Evolutionary conservation across 2,329 filamentous ascomycete genomes (phyloP).

Genomic region (Rutstroemia sp.): DNA sequence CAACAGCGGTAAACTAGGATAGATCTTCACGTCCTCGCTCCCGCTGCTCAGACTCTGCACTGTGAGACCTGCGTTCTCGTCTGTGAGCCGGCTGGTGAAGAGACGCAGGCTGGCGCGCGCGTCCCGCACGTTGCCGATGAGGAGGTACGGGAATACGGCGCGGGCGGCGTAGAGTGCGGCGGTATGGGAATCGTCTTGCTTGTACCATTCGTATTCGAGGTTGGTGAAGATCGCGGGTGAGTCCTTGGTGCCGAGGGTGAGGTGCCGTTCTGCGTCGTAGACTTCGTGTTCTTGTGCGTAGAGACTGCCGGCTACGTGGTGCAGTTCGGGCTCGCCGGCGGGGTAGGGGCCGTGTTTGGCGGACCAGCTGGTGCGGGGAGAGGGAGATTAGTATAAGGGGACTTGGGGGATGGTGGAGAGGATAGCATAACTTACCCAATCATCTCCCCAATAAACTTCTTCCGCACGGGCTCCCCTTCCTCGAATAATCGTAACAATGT

Average conservation of each 20-base stretch:
- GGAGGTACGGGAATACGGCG: slow-evolving; percentile 82
- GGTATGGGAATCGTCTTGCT: slow-evolving; percentile 77
- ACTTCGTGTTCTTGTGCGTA: slow-evolving; percentile 90
- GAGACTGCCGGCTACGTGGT: slow-evolving; percentile 81
- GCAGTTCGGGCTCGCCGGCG: slow-evolving; percentile 86
- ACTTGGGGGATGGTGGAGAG: background rate
- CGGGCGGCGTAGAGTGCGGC: slow-evolving; percentile 81
- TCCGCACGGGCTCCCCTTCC: slow-evolving; percentile 77
- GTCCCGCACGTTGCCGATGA: slow-evolving; percentile 82
- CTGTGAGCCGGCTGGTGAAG: slow-evolving; percentile 60
- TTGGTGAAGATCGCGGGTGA: slow-evolving; percentile 72
- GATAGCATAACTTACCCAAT: slow-evolving; percentile 49
- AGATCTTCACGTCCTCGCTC: slow-evolving; percentile 74
- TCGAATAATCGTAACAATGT: slow-evolving; percentile 76
- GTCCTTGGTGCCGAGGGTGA: slow-evolving; percentile 82
- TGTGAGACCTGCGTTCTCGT: slow-evolving; percentile 49
- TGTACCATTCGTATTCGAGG: slow-evolving; percentile 93
- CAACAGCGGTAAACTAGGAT: slow-evolving; percentile 84
- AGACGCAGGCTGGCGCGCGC: slow-evolving; percentile 65
- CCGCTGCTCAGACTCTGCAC: slow-evolving; percentile 75
- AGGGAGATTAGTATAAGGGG: background rate
- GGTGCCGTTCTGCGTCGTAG: slow-evolving; percentile 88
- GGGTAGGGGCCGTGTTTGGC: slow-evolving; percentile 78
- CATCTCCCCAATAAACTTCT: slow-evolving; percentile 84
- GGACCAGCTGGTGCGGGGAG: slow-evolving; percentile 57